These are phyloP conservation scores for Zygosaccharomyces gambellarensis DNA, from an alignment of 805 yeast species.

Conservation along the genomic window DNA sequence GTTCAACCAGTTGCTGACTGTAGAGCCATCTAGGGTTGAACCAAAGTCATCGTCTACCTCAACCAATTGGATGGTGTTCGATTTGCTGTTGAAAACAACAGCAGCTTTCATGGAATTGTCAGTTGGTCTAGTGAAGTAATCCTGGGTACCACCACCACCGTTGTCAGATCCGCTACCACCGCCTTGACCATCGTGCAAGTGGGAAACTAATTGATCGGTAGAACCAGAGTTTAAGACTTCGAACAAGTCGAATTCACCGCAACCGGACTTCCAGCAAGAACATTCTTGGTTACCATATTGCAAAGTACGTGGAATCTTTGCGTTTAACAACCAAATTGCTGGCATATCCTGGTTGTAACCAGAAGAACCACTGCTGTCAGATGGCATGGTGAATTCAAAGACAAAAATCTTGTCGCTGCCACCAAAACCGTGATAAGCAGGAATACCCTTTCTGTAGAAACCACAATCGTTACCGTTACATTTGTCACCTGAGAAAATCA, in stretches of 20 bases:
- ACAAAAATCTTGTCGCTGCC: conserved; percentile 83
- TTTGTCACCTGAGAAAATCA: conserved; percentile 70
- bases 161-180: conserved; percentile 41
- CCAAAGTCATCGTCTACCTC: conserved; percentile 57
- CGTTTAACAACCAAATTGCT: conserved; percentile 93
- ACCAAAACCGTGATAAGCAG: conserved; percentile 92
- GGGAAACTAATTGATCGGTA: conserved; percentile 65
- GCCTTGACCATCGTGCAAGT: conserved; percentile 75
- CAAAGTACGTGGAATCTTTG: conserved; percentile 91
- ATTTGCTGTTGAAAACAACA: conserved; percentile 60
- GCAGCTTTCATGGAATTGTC: conserved; percentile 79
- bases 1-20: conserved; percentile 57
- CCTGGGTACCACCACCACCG: conserved; percentile 86
- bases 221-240: conserved; percentile 81
- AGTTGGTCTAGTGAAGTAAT: conserved; percentile 86
- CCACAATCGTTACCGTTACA: conserved; percentile 70
- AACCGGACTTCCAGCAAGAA: conserved; percentile 95
- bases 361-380: conserved; percentile 45
- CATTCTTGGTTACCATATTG: conserved; percentile 84
- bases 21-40: conserved; percentile 47
- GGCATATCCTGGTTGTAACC: conserved; percentile 85
- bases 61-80: conserved; percentile 49
- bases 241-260: conserved; percentile 96
- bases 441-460: conserved; percentile 75
- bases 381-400: conserved; percentile 93